phyloP scores from a whole-genome alignment of 805 yeast genomes.

The Tetrapisispora phaffii region DNA sequence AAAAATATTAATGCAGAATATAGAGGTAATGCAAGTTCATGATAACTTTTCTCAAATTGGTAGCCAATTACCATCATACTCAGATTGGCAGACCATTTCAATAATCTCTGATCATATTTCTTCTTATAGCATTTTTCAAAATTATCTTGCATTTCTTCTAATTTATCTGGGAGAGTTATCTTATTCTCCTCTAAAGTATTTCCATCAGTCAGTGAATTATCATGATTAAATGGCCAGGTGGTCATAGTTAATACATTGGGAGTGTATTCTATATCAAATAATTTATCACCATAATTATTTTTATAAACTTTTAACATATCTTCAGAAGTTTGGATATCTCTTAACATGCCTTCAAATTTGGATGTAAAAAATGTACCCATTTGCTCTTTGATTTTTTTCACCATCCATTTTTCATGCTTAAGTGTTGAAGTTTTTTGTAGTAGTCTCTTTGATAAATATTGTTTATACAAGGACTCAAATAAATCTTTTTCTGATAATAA shows the following conservation, averaged over 20 bases:
- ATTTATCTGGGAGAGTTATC: conserved; percentile 34
- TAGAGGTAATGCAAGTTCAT: conserved; percentile 73
- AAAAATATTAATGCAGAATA: conserved; percentile 71
- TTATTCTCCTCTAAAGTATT: conserved; percentile 18
- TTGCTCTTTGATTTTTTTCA: conserved; percentile 60
- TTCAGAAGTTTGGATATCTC: conserved; percentile 57
- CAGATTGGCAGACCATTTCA: conserved; percentile 73
- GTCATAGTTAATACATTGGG: conserved; percentile 50
- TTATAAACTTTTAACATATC: conserved; percentile 24
- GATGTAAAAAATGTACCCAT: conserved; percentile 72
- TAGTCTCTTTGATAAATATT: conserved; percentile 75
- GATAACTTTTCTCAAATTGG: conserved; percentile 55
- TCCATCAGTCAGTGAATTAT: conserved; percentile 11
- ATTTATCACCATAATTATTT: conserved; percentile 5
- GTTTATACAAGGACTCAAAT: conserved; percentile 76
- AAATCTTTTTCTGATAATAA: conserved; percentile 74
- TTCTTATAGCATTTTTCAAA: conserved; percentile 45
- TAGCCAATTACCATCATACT: conserved; percentile 76
- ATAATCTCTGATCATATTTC: conserved; percentile 46
- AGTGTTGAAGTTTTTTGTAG: conserved; percentile 39
- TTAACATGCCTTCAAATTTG: conserved; percentile 77
- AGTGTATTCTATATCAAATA: conserved; percentile 32
- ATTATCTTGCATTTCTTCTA: conserved; percentile 34
- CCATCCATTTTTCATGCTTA: conserved; percentile 61
- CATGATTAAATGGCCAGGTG: conserved; percentile 55